A percentile compares a stretch with the other conserved stretches of the same genome.
Conservation (phyloP, 1,139 yeast genomes). For the Taphrina confusa region DNA sequence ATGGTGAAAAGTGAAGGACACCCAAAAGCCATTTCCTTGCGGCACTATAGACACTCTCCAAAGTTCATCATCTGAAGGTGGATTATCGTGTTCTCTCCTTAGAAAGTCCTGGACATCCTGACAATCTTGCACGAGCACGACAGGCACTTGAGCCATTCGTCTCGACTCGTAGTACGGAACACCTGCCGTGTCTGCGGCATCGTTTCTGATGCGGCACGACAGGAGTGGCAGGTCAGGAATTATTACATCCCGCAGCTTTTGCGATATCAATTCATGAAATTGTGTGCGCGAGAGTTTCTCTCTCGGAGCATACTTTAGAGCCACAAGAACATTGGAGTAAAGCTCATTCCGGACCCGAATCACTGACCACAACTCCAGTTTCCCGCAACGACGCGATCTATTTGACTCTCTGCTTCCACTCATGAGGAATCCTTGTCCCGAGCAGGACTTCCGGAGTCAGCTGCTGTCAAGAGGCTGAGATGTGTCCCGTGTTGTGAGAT, state of each 20-base stretch:
- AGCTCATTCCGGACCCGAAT: constrained; percentile 6
- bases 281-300: not conserved
- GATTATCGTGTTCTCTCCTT: not conserved
- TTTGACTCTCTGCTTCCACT: no score
- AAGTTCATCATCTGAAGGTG: not conserved
- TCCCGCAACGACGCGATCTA: constrained; percentile 9
- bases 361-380: constrained; percentile 24
- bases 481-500: no score
- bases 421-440: no score
- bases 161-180: not conserved
- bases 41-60: constrained; percentile 20
- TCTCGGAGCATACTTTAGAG: not conserved
- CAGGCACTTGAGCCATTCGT: not conserved
- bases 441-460: no score
- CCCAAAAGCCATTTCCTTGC: not conserved
- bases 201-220: constrained; percentile 8
- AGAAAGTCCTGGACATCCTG: not conserved
- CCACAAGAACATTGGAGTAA: constrained; percentile 19
- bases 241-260: constrained; percentile 1
- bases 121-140: not conserved
- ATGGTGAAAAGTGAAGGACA: constrained; percentile 28
- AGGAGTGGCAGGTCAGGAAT: constrained; percentile 9
- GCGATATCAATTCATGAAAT: not conserved
- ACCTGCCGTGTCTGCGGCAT: not conserved
- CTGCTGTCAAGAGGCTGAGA: no score